Conservation (phyloP, 768 basidiomycete species). For the Austroboletus eburneus region DNA sequence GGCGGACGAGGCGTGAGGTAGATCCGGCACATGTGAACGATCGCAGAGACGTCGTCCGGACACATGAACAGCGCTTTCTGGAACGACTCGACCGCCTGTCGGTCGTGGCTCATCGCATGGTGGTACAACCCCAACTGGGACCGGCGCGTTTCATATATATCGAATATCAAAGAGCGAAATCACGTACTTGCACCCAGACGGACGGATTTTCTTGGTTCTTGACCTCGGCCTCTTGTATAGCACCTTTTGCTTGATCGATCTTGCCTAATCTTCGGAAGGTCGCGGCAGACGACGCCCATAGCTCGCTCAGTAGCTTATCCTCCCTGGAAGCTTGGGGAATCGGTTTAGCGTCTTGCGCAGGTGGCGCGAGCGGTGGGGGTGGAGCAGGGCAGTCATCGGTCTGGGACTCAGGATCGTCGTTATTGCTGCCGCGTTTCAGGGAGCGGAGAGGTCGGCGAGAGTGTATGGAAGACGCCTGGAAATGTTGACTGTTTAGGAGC, state of each 20-base stretch:
- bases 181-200: slow-evolving; percentile 90
- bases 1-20: slow-evolving; percentile 48
- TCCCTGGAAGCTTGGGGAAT: slow-evolving; percentile 47
- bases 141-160: slow-evolving; percentile 2
- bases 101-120: slow-evolving; percentile 50
- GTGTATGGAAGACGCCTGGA: slow-evolving; percentile 81
- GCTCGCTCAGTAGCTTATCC: slow-evolving; percentile 67
- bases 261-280: slow-evolving; percentile 89
- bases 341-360: slow-evolving; percentile 30
- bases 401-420: slow-evolving; percentile 30
- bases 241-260: slow-evolving; percentile 83
- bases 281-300: slow-evolving; percentile 94
- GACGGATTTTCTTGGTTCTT: slow-evolving; percentile 80
- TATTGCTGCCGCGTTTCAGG: slow-evolving; percentile 33
- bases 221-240: slow-evolving; percentile 94
- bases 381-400: slow-evolving; percentile 37
- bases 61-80: slow-evolving; percentile 86
- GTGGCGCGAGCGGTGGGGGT: slow-evolving; percentile 33
- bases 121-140: slow-evolving; percentile 74
- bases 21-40: slow-evolving; percentile 72
- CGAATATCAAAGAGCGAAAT: not conserved
- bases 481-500: slow-evolving; percentile 55
- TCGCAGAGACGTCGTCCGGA: slow-evolving; percentile 74
- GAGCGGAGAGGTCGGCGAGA: slow-evolving; percentile 62
- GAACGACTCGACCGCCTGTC: slow-evolving; percentile 69